Base-by-base conservation (phyloP, 1,139 yeast genomes). In the Suhomyces atakaporum region DNA sequence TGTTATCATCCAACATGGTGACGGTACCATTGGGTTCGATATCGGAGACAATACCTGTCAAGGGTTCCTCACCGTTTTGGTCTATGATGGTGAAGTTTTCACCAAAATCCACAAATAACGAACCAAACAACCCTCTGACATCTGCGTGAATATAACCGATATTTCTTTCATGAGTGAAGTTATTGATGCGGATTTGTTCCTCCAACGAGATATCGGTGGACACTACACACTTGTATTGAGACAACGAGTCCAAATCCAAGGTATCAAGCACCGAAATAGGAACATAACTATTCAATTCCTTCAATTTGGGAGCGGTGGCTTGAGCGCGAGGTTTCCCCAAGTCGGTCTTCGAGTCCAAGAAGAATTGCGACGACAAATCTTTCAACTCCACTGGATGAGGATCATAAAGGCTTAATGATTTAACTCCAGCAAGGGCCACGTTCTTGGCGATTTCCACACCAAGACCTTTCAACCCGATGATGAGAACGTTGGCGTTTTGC, bases 401-500 rank as follows among this genome's bases (percentile, higher is more conserved):
- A 58, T 92, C 99, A 57, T 83, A 86, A 29, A 92, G 64, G n/a
- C 94, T 75, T 51, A 92, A 70, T 12, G 95, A 84, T 66, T 92
- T 94, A 51, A 92, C 98, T 50, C 99, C 99, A 3, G 98, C 98
- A 38, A 92, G 74, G 0, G 96, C 95, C 39, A 92, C 88, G 63
- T 92, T 92, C 65, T 92, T 94, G 26, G 98, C 97, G 43, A 92
- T 89, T 63, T 92, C 99, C 31, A 87, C 77, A 50, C 99, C 99
- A 33, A 92, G 70, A 25, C 98, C 98, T 56, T 81, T 82, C 45
- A 90, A 68, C 3, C 98, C 98, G 45, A 90, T 79, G 38, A 92
- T 73, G 35, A 92, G 75, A 13, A 92, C 96, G 53, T 85, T 88
- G 29, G 97, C 89, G 48, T 79, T 75, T 56, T 92, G 96, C 97